A percentile compares a stretch with the other conserved stretches of the same genome.
Conservation (phyloP, 2,329 filamentous ascomycete genomes). For the Claviceps africana region DNA sequence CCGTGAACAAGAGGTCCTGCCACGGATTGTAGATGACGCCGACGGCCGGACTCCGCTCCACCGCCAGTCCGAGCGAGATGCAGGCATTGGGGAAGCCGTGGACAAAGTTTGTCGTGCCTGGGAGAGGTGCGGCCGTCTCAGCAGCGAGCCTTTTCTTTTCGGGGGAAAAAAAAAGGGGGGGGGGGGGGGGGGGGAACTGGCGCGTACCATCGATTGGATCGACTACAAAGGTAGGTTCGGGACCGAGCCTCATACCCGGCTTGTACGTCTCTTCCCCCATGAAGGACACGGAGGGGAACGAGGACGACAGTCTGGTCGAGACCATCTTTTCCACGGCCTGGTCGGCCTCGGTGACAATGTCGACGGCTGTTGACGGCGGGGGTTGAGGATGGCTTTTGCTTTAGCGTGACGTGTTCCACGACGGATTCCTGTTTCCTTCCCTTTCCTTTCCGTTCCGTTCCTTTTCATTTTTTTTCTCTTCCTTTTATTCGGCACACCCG, state of each 20-base stretch:
- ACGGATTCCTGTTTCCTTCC: neutral
- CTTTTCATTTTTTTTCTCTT: neutral
- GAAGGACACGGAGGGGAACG: slow-evolving; percentile 46
- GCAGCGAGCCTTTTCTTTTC: no score
- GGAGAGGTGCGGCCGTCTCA: no score
- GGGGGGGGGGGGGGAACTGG: no score
- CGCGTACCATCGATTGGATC: slow-evolving; percentile 60
- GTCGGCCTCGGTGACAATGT: slow-evolving; percentile 56
- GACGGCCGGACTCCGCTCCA: slow-evolving; percentile 46
- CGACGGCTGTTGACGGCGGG: no score
- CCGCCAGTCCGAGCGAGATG: slow-evolving; percentile 60
- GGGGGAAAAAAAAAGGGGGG: no score
- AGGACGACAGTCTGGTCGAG: slow-evolving; percentile 32
- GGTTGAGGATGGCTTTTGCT: no score
- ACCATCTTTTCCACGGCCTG: slow-evolving; percentile 52
- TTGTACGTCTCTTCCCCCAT: slow-evolving; percentile 68
- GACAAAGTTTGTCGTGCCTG: slow-evolving; percentile 60
- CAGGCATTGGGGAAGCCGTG: slow-evolving; percentile 62
- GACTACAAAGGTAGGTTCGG: slow-evolving; percentile 61
- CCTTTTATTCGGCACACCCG: no score
- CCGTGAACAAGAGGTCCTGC: slow-evolving; percentile 54
- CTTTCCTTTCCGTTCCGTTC: neutral
- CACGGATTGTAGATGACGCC: slow-evolving; percentile 75
- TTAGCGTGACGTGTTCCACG: neutral
- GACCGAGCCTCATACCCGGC: slow-evolving; percentile 47